These are phyloP conservation scores for Fusarium nodosum DNA, from an alignment of 2,329 filamentous ascomycete species.

Conservation along the genomic window DNA sequence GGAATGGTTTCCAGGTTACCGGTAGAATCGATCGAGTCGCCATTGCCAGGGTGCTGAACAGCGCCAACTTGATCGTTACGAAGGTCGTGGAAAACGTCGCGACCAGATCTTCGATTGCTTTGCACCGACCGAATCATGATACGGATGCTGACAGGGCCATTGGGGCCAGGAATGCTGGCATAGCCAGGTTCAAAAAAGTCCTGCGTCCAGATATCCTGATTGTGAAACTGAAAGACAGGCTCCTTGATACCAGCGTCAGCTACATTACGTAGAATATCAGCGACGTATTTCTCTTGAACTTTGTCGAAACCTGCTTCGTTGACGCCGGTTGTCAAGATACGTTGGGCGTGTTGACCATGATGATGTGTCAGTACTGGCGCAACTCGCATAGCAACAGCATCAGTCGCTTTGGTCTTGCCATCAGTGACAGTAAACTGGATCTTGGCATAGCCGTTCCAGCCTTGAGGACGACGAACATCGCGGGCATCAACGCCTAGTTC, in stretches of 20 bases:
- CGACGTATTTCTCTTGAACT: conserved; percentile 4
- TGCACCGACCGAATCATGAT: conserved; percentile 54
- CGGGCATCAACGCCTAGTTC: conserved; percentile 54
- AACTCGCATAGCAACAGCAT: conserved; percentile 52
- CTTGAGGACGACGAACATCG: conserved; percentile 43
- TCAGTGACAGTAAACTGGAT: conserved; percentile 51
- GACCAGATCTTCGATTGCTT: conserved; percentile 47
- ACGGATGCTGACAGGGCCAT: conserved; percentile 51
- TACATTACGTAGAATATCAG: conserved; percentile 20
- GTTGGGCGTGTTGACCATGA: conserved; percentile 51
- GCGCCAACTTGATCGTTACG: conserved; percentile 50
- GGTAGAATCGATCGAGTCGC: conserved; percentile 40
- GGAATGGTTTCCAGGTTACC: conserved; percentile 58
- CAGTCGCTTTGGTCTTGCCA: conserved; percentile 32
- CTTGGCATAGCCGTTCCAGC: conserved; percentile 50
- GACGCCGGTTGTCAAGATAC: conserved; percentile 32
- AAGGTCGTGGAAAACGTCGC: conserved; percentile 52
- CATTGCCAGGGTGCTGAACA: conserved; percentile 46
- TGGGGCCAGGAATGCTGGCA: conserved; percentile 56
- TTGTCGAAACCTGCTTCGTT: neutral
- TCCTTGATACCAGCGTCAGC: conserved; percentile 20
- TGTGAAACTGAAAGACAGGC: conserved; percentile 23
- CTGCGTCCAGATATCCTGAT: conserved; percentile 53
- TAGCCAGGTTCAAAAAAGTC: conserved; percentile 58
- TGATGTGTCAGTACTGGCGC: conserved; percentile 56